Evolutionary conservation across 345 rosid genomes (phyloP), one percentile per base, ranked within the genome.

Genomic region (Barbarea vulgaris): DNA sequence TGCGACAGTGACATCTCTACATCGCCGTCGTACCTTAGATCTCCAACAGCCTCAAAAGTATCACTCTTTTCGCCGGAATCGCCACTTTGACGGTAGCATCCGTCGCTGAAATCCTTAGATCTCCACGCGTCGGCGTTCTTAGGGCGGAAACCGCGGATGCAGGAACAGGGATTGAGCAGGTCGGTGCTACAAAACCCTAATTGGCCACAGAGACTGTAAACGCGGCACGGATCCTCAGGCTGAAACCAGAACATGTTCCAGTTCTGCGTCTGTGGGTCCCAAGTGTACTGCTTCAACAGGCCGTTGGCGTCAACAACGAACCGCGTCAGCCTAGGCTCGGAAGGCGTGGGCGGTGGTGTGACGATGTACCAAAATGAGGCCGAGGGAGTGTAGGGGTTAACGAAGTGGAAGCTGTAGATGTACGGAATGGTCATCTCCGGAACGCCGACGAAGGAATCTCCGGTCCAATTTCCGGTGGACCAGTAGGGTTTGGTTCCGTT

Each of bases 381-480:
- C 9, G 83, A 13, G 18, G 89, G 69, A 52, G 33, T 71, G 68
- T 58, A 85, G 0, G 95, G 95, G 63, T 89, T 73, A 6, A 39
- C 19, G 73, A 89, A 90, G 66, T 83, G 74, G 86, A 90, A 89
- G 11, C 25, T 84, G 80, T 90, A 91, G 51, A 90, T 84, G 87
- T 46, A 37, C 11, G 78, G 69, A 37, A 78, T 69, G 1, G 76
- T 56, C 93, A 85, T 89, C 51, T 76, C 58, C 0, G 91, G 93
- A 0, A 90, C 78, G 10, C 89, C 91, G 0, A 82, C 69, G 54
- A 93, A 93, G 6, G 81, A 22, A 2, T 53, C 46, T 5, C 81
- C 85, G 60, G 87, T 83, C 98, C 98, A 93, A 3, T 85, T 86
- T 0, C 98, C 97, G 30, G 93, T 86, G 22, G 90, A 82, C 98